Evolutionary conservation across 352 stramenopile genomes (phyloP).

Genomic region (Bremia lactucae): DNA sequence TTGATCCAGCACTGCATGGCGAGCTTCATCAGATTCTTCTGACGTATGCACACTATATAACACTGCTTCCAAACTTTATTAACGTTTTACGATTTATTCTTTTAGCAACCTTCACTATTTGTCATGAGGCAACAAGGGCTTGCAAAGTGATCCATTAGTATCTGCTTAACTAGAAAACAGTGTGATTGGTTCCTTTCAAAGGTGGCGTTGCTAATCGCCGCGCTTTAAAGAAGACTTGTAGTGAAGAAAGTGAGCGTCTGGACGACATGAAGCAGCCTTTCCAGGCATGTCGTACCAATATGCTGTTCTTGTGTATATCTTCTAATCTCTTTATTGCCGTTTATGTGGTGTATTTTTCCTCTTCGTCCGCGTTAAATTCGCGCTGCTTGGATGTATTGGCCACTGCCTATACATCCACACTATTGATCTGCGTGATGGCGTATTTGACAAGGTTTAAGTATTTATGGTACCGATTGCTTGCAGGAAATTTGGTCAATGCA

Average conservation of each 20-base stretch:
- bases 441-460: constrained; percentile 41
- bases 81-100: too few species aligned
- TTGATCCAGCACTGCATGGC: constrained; percentile 61
- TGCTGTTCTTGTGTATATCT: constrained; percentile 75
- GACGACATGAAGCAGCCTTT: too few species aligned
- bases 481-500: constrained; percentile 48
- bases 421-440: too few species aligned
- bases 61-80: too few species aligned
- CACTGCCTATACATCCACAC: too few species aligned
- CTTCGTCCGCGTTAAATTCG: constrained; percentile 45
- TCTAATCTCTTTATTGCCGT: constrained; percentile 74
- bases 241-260: constrained; percentile 37
- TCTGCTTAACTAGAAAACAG: constrained; percentile 35
- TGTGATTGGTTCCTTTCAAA: constrained; percentile 75
- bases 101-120: too few species aligned
- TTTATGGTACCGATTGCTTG: constrained; percentile 37
- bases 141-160: constrained; percentile 42
- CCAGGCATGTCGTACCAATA: constrained; percentile 62
- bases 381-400: constrained; percentile 27
- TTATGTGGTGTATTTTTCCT: constrained; percentile 56
- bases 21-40: too few species aligned
- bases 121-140: too few species aligned
- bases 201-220: constrained; percentile 70
- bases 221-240: constrained; percentile 51
- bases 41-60: too few species aligned